These are phyloP conservation scores for Suhomyces xylopsoci DNA, from an alignment of 805 yeast species.

Conservation along the genomic window DNA sequence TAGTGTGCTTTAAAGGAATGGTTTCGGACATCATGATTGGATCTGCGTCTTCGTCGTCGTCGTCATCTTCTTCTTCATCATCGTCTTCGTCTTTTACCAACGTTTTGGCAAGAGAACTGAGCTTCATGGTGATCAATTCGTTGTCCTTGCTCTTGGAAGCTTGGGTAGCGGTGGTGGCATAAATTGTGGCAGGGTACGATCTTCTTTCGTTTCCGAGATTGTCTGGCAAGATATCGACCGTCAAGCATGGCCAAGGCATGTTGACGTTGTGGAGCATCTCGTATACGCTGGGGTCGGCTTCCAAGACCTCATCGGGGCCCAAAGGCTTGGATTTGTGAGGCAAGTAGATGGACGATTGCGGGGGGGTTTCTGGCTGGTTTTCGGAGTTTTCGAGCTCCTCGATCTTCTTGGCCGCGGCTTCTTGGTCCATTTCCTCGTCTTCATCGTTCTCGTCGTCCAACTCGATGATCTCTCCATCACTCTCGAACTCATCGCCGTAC, in stretches of 20 bases:
- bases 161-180: slow-evolving; percentile 90
- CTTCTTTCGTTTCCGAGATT: slow-evolving; percentile 83
- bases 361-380: slow-evolving; percentile 26
- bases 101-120: slow-evolving; percentile 80
- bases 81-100: slow-evolving; percentile 79
- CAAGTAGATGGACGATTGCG: slow-evolving; percentile 58
- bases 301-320: slow-evolving; percentile 93
- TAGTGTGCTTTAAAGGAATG: slow-evolving; percentile 75
- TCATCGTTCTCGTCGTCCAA: slow-evolving; percentile 52
- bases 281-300: slow-evolving; percentile 94
- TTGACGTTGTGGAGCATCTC: slow-evolving; percentile 94
- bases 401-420: slow-evolving; percentile 34
- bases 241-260: slow-evolving; percentile 95
- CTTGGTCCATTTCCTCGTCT: slow-evolving; percentile 29
- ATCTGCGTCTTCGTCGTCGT: slow-evolving; percentile 66
- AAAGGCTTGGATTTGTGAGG: slow-evolving; percentile 88
- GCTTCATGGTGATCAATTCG: slow-evolving; percentile 79
- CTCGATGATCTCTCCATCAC: slow-evolving; percentile 86
- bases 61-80: slow-evolving; percentile 71
- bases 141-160: slow-evolving; percentile 85
- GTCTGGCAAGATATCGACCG: slow-evolving; percentile 87
- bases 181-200: slow-evolving; percentile 81
- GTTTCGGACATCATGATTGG: slow-evolving; percentile 86
- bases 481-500: slow-evolving; percentile 88
- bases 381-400: slow-evolving; percentile 37